Percentiles rank a stretch among this genome's conserved stretches.
Evolutionary conservation across 2,329 filamentous ascomycete species (phyloP).

Genomic region (Claviceps paspali): DNA sequence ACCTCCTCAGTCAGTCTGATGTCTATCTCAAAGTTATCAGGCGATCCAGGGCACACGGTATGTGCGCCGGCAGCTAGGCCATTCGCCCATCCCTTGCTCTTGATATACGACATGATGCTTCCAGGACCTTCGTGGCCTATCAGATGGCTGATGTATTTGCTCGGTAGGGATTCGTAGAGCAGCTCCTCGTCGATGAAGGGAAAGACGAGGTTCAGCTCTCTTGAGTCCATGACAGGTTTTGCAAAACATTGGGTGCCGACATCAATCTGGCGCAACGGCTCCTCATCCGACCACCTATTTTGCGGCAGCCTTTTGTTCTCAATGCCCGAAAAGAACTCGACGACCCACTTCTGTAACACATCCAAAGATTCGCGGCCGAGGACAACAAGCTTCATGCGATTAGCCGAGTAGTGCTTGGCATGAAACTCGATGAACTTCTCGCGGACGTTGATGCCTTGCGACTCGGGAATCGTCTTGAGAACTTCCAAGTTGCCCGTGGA

Average conservation of each 20-base stretch:
- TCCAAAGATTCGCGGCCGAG: constrained; percentile 71
- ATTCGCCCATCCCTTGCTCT: constrained; percentile 81
- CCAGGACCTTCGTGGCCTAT: constrained; percentile 88
- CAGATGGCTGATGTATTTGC: constrained; percentile 73
- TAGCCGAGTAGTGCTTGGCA: constrained; percentile 77
- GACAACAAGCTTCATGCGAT: constrained; percentile 83
- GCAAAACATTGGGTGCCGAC: constrained; percentile 61
- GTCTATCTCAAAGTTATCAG: constrained; percentile 64
- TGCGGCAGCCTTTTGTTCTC: constrained; percentile 64
- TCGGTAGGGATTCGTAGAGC: constrained; percentile 66
- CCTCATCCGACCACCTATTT: constrained; percentile 38
- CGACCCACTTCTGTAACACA: constrained; percentile 68
- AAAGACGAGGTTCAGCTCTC: constrained; percentile 67
- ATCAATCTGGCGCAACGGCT: constrained; percentile 32
- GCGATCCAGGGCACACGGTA: constrained; percentile 59
- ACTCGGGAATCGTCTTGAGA: constrained; percentile 67
- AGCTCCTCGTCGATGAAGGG: constrained; percentile 73
- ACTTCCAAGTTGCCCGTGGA: constrained; percentile 81
- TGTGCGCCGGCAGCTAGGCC: constrained; percentile 64
- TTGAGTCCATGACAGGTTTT: constrained; percentile 81
- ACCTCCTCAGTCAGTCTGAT: constrained; percentile 73
- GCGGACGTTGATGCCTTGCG: constrained; percentile 66
- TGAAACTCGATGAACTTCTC: constrained; percentile 91
- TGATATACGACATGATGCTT: constrained; percentile 80
- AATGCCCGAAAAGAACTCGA: constrained; percentile 67